Conservation (phyloP, 192 early-diverging fungal species). For the Coemansia sp. region DNA sequence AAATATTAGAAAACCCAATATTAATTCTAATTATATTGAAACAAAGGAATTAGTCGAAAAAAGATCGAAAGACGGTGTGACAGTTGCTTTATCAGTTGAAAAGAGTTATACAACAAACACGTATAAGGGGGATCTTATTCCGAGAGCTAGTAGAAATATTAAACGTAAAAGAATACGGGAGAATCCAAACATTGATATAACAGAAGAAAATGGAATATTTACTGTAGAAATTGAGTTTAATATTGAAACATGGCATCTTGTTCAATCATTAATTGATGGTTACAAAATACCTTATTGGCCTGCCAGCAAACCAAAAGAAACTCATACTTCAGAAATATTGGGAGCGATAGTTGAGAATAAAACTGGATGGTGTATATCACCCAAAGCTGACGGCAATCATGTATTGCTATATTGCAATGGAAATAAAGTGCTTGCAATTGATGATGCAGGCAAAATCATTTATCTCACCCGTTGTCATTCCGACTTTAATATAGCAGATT, state of each 20-base stretch:
- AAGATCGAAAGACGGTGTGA: too few species aligned
- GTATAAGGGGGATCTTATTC: too few species aligned
- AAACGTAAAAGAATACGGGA: neutral
- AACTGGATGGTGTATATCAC: constrained; percentile 1
- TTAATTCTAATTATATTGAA: neutral
- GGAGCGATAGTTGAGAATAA: neutral
- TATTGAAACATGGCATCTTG: neutral
- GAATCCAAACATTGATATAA: constrained; percentile 5
- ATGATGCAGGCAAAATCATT: too few species aligned
- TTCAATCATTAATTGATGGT: neutral
- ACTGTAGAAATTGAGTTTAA: constrained; percentile 13
- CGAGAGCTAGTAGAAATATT: constrained; percentile 8
- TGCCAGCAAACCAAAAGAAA: constrained; percentile 13
- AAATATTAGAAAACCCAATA: neutral
- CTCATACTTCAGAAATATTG: constrained; percentile 16
- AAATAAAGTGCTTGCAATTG: too few species aligned
- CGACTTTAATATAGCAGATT: too few species aligned
- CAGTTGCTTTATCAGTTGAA: too few species aligned
- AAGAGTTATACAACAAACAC: too few species aligned
- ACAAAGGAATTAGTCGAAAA: too few species aligned
- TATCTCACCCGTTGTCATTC: too few species aligned
- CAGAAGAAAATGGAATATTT: constrained; percentile 15
- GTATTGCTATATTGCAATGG: too few species aligned
- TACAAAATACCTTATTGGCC: constrained; percentile 16
- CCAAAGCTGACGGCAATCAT: neutral